phyloP scores from a whole-genome alignment of 257 asterid species.

The Solanum gracilifrons region DNA sequence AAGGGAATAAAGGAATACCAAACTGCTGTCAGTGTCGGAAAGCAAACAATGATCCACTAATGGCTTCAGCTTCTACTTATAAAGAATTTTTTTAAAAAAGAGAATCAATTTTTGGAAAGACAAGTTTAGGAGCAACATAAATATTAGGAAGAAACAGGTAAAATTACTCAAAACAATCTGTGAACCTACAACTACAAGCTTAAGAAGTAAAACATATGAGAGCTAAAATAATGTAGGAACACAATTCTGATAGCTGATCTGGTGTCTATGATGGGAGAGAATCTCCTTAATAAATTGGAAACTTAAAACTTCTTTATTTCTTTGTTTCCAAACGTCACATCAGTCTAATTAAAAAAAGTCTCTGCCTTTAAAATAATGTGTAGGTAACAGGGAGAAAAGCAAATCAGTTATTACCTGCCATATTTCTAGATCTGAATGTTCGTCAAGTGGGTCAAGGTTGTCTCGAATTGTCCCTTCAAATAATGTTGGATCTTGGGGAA shows the following conservation, averaged over 20 bases:
- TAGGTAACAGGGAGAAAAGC: not conserved
- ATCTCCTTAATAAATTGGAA: not conserved
- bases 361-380: not conserved
- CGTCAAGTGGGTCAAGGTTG: constrained; percentile 88
- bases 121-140: not conserved
- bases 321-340: not conserved
- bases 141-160: not conserved
- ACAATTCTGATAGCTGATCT: not conserved
- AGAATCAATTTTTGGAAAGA: not conserved
- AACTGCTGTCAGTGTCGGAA: not conserved
- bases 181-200: not conserved
- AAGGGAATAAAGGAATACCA: not conserved
- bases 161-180: not conserved
- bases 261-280: not conserved
- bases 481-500: constrained; percentile 95
- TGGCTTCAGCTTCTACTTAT: not conserved
- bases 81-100: not conserved
- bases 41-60: not conserved
- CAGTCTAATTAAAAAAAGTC: not conserved
- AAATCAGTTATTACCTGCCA: constrained; percentile 59
- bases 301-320: not conserved
- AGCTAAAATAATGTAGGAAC: not conserved
- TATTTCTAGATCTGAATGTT: constrained; percentile 74
- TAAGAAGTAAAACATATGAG: not conserved
- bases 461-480: constrained; percentile 95